phyloP scores from a whole-genome alignment of 768 basidiomycete genomes.

The Pleurotus salmoneostramineus region DNA sequence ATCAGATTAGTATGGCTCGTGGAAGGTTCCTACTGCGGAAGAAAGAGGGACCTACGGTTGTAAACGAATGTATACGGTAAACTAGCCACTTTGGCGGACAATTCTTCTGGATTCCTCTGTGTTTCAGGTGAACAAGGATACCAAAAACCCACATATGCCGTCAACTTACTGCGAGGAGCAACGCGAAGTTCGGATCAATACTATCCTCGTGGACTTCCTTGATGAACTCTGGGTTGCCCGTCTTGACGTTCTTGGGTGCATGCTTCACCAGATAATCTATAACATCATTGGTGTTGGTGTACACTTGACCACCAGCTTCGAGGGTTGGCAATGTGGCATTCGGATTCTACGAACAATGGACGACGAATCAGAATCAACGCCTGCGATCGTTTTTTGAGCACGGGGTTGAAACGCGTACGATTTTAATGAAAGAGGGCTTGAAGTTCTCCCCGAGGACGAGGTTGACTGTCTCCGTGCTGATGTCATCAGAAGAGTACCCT shows the following conservation, averaged over 20 bases:
- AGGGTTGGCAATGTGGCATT: conserved; percentile 41
- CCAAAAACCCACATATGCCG: not conserved
- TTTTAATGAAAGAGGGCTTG: conserved; percentile 36
- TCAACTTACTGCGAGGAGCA: conserved; percentile 32
- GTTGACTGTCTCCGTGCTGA: conserved; percentile 33
- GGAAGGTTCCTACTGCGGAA: not conserved
- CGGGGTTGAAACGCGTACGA: conserved; percentile 21
- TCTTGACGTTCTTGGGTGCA: conserved; percentile 29
- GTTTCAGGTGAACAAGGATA: not conserved
- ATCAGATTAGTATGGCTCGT: not conserved
- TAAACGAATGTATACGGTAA: conserved; percentile 30
- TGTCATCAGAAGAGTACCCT: conserved; percentile 29
- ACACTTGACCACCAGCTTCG: conserved; percentile 26
- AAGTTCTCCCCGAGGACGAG: conserved; percentile 47
- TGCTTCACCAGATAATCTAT: conserved; percentile 34
- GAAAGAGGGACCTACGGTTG: conserved; percentile 29
- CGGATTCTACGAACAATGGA: conserved; percentile 29
- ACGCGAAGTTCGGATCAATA: conserved; percentile 50
- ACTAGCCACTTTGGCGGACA: conserved; percentile 28
- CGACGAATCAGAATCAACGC: not conserved
- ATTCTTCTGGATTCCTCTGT: conserved; percentile 44
- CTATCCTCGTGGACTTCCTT: conserved; percentile 38
- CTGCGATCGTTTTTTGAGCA: too few relatives aligned
- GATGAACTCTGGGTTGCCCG: conserved; percentile 29
- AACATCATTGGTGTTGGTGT: conserved; percentile 37